Base-by-base conservation (phyloP, 2,329 filamentous ascomycete genomes). In the Drechslera avenae region DNA sequence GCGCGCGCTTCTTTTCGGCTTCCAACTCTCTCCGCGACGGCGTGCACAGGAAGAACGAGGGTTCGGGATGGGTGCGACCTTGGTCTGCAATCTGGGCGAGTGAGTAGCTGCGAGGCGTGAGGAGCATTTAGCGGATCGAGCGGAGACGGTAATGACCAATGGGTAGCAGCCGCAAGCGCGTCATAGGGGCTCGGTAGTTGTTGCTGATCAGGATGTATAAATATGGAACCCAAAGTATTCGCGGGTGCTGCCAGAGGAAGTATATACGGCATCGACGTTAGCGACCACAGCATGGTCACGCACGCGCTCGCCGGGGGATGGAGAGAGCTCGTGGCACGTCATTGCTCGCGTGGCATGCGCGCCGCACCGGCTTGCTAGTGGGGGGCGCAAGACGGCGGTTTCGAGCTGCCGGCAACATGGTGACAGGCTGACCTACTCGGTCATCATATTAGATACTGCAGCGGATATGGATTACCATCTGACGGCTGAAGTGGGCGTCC, bases 31-130 rank as follows among this genome's bases (percentile, higher is more conserved):
- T 67, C 50, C 67, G 67, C 55, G 72, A 69, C 33, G 58, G 58
- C 8, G 64, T 63, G 10, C 67, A 62, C 46, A 69, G 54, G 46
- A 74, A 68, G 46, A 69, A 75, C 7, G 72, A 69, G 31, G 67
- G 59, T 43, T 54, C 55, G 31, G 70, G 53, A 49, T 65, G 54
- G 48, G 51, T 59, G 54, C 62, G 53, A 54, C 62, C 66, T 40
- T 54, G 55, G 70, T 75, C 73, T 33, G 72, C 64, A 19, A 60
- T 62, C 57, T 73, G 71, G 50, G 73, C 66, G 56, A 75, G 71
- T 23, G 59, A 51, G 57, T 74, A 75, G 42, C 67, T 71, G 56
- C 73, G 73, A 57, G 73, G 70, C 41, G 72, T 72, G 64, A 76
- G 71, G 51, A 76, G 66, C 73, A 76, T 76, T 66, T 71, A 67